phyloP scores from a whole-genome alignment of 2,329 filamentous ascomycete genomes.

The Aspergillus melleus region DNA sequence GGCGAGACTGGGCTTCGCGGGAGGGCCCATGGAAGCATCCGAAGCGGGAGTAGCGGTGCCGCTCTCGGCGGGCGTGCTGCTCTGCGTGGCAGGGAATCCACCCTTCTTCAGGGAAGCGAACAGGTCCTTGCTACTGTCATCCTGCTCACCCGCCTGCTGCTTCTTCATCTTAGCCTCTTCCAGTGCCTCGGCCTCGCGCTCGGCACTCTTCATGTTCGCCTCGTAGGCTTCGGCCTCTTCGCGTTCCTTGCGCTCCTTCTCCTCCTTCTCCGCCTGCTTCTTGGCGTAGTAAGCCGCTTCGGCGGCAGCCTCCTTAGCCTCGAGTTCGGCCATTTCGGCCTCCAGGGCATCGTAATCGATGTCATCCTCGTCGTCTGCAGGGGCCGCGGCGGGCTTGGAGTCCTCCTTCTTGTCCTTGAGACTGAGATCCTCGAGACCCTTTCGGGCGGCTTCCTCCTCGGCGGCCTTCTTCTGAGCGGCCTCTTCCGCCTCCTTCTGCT shows the following conservation, averaged over 20 bases:
- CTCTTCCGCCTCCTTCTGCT: conserved; percentile 31
- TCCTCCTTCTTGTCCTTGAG: conserved; percentile 47
- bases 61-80: conserved; percentile 45
- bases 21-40: conserved; percentile 49
- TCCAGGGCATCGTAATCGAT: conserved; percentile 50
- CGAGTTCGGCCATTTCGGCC: conserved; percentile 47
- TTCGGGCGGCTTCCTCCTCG: conserved; percentile 22
- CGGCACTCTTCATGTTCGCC: conserved; percentile 50
- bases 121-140: conserved; percentile 39
- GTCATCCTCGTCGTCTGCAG: conserved; percentile 40
- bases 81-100: conserved; percentile 35
- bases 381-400: conserved; percentile 36
- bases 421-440: conserved; percentile 25
- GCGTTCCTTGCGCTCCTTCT: conserved; percentile 46
- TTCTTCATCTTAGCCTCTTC: conserved; percentile 47
- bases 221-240: conserved; percentile 47
- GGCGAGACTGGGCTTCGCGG: conserved; percentile 56
- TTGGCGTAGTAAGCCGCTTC: conserved; percentile 62
- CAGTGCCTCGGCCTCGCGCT: conserved; percentile 49
- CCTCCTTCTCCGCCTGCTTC: conserved; percentile 73
- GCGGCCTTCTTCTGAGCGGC: conserved; percentile 31
- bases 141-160: conserved; percentile 33
- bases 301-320: conserved; percentile 47
- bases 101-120: conserved; percentile 48
- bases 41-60: conserved; percentile 49